These are phyloP conservation scores for Nicotiana tomentosiformis DNA, from an alignment of 257 asterid genomes.

Conservation along the genomic window DNA sequence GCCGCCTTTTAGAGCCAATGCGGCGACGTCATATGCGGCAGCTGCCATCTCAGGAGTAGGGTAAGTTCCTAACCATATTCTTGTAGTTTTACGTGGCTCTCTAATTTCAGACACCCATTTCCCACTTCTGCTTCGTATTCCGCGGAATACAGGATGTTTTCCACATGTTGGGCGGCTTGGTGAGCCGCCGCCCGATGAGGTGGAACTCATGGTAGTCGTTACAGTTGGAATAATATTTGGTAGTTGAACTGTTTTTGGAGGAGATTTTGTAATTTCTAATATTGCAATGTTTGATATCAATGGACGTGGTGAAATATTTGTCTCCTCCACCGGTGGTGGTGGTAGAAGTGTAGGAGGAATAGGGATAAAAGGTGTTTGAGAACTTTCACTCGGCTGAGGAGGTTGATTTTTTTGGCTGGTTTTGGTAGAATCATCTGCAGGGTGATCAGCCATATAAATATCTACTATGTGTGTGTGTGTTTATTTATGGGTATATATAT, in stretches of 20 bases:
- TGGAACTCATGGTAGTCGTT: conserved; percentile 5
- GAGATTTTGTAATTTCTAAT: neutral
- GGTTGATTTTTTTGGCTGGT: conserved; percentile 14
- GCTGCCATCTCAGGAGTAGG: conserved; percentile 49
- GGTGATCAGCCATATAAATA: conserved; percentile 28
- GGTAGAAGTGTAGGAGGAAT: neutral
- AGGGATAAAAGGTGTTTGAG: conserved; percentile 2
- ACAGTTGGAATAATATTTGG: neutral
- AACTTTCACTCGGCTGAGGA: neutral
- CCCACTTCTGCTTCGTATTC: conserved; percentile 51
- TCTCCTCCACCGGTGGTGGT: neutral
- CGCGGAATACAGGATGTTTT: conserved; percentile 40
- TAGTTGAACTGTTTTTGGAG: conserved; percentile 8
- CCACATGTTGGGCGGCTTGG: conserved; percentile 9
- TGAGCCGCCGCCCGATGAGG: conserved; percentile 16
- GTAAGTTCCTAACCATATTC: conserved; percentile 47
- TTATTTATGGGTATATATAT: neutral
- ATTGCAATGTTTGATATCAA: neutral
- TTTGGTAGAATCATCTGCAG: conserved; percentile 14
- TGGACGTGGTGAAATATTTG: neutral
- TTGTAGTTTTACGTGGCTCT: conserved; percentile 39
- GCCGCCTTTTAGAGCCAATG: conserved; percentile 31
- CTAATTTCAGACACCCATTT: conserved; percentile 52
- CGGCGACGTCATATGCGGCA: conserved; percentile 43
- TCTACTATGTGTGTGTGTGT: neutral